These are phyloP conservation scores for Fusarium fujikuroi DNA, from an alignment of 2,329 filamentous ascomycete species.

Conservation along the genomic window DNA sequence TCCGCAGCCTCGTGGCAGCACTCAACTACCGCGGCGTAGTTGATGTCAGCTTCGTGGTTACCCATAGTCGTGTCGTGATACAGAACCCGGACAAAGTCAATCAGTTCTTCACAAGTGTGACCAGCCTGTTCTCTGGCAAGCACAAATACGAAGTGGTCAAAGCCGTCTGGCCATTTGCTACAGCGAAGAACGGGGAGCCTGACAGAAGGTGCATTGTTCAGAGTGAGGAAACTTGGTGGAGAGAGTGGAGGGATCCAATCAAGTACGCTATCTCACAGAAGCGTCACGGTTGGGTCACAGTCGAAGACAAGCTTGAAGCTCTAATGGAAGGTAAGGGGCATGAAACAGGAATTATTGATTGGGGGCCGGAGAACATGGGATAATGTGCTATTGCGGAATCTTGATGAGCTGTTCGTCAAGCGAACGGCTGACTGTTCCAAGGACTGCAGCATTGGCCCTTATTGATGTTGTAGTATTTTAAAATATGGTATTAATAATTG, in stretches of 20 bases:
- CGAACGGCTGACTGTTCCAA: not conserved
- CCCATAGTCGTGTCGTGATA: conserved; percentile 60
- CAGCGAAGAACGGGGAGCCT: conserved; percentile 56
- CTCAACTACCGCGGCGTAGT: conserved; percentile 63
- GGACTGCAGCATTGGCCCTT: not conserved
- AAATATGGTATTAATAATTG: not conserved
- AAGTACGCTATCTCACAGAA: conserved; percentile 58
- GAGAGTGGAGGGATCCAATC: conserved; percentile 49
- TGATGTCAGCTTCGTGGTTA: conserved; percentile 60
- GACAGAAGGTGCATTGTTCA: conserved; percentile 61
- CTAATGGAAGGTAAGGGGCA: conserved; percentile 61
- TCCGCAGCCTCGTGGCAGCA: conserved; percentile 61
- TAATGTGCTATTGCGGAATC: not conserved
- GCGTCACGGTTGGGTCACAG: conserved; percentile 57
- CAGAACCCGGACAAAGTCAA: conserved; percentile 64
- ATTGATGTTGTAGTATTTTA: not conserved
- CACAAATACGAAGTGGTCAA: conserved; percentile 66
- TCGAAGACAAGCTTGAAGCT: conserved; percentile 64
- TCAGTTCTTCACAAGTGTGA: conserved; percentile 64
- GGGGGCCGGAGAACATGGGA: conserved; percentile 52
- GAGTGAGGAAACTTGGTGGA: conserved; percentile 67
- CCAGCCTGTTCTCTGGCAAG: conserved; percentile 62
- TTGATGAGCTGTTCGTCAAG: not conserved
- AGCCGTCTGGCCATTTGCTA: conserved; percentile 68
- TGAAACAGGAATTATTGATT: conserved; percentile 53